Conservation (phyloP, 441 rosid species). For the Dalechampia spathulata region DNA sequence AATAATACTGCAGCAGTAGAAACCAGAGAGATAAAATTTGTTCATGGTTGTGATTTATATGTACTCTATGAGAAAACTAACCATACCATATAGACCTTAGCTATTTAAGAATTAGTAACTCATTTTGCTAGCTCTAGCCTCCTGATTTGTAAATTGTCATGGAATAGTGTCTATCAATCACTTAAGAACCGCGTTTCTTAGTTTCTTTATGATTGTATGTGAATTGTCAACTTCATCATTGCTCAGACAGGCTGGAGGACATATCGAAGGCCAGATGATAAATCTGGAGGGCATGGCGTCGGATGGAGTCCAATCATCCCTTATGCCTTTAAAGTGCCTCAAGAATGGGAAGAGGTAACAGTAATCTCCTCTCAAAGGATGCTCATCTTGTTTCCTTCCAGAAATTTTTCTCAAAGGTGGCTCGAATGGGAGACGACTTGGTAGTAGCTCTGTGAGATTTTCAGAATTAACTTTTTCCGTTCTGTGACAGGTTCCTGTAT, state of each 20-base stretch:
- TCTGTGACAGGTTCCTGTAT: conserved; percentile 69
- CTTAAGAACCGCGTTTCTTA: too few species aligned
- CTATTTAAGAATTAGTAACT: not conserved
- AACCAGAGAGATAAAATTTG: not conserved
- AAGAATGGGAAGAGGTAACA: conserved; percentile 92
- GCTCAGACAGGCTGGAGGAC: conserved; percentile 98
- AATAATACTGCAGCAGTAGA: not conserved
- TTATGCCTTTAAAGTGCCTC: conserved; percentile 61
- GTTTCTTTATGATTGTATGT: conserved; percentile 5
- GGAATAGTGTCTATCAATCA: too few species aligned
- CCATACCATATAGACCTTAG: not conserved
- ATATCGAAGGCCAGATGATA: conserved; percentile 87
- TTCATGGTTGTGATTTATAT: too few species aligned
- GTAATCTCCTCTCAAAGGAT: too few species aligned
- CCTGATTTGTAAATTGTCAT: too few species aligned
- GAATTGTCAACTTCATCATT: conserved; percentile 21
- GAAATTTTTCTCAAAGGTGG: too few species aligned
- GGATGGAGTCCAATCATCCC: conserved; percentile 99
- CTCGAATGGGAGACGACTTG: too few species aligned
- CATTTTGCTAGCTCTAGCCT: not conserved
- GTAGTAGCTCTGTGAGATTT: too few species aligned
- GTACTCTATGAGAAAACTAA: too few species aligned
- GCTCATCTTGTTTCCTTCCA: too few species aligned
- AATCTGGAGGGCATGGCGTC: conserved; percentile 98
- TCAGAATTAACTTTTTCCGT: conserved; percentile 1